A percentile compares a stretch with the other conserved stretches of the same genome.
Evolutionary conservation across 371 early-diverging fungal species (phyloP).

Genomic region (Umbelopsis sp.): DNA sequence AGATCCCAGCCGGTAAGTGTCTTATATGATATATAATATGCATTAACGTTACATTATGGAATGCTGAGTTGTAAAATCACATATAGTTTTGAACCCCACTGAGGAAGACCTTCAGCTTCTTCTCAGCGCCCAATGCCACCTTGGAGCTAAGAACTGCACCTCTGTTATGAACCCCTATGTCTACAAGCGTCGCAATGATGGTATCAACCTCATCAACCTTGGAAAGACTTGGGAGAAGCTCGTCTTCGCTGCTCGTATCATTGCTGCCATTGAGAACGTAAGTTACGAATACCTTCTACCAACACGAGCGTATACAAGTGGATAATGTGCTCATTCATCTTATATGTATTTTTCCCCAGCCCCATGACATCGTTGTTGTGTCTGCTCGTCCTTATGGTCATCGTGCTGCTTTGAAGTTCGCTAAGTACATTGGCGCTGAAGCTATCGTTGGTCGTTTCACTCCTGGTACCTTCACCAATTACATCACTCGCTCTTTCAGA

Average conservation of each 20-base stretch:
- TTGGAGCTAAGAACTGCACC: slow-evolving; percentile 91
- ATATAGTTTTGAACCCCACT: slow-evolving; percentile 66
- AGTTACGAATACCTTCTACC: not conserved
- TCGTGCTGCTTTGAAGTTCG: slow-evolving; percentile 98
- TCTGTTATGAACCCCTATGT: slow-evolving; percentile 90
- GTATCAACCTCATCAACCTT: slow-evolving; percentile 94
- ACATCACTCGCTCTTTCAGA: slow-evolving; percentile 97
- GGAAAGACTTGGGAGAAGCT: slow-evolving; percentile 99
- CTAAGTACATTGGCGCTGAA: slow-evolving; percentile 95
- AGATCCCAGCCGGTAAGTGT: slow-evolving; percentile 31
- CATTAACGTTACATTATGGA: slow-evolving; percentile 1
- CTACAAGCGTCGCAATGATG: slow-evolving; percentile 91
- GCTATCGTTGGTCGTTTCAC: slow-evolving; percentile 99
- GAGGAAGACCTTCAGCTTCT: slow-evolving; percentile 92
- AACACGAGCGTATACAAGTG: no score
- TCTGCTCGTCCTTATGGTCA: slow-evolving; percentile 98
- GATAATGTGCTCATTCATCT: not conserved
- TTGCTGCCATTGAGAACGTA: slow-evolving; percentile 92
- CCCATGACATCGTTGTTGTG: slow-evolving; percentile 93
- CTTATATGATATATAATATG: not conserved
- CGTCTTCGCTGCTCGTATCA: slow-evolving; percentile 96
- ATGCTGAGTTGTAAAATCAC: slow-evolving; percentile 19
- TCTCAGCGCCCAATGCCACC: slow-evolving; percentile 89
- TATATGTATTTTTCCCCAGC: slow-evolving; percentile 27
- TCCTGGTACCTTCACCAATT: slow-evolving; percentile 99